phyloP scores from a whole-genome alignment of 2,329 filamentous ascomycete species.

The Aspergillus floridensis region DNA sequence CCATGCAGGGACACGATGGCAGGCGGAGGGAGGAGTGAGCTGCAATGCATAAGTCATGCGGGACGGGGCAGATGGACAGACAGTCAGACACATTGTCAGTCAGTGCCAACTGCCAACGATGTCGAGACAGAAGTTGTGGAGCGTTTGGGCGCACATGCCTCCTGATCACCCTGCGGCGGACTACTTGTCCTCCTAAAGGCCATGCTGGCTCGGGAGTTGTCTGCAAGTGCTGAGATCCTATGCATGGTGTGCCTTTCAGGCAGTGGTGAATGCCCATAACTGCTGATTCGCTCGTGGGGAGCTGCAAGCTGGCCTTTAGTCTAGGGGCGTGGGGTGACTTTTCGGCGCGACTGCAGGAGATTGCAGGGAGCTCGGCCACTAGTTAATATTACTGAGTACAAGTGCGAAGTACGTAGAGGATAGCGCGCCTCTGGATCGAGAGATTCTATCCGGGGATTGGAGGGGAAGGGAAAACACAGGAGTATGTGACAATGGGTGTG shows the following conservation, averaged over 20 bases:
- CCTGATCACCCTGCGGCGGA: background rate
- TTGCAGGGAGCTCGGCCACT: constrained; percentile 8
- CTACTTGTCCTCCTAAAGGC: background rate
- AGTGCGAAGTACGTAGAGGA: background rate
- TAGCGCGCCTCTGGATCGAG: background rate
- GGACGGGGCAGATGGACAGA: background rate
- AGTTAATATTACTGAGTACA: background rate
- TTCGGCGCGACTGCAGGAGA: constrained; percentile 10
- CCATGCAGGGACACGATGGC: background rate
- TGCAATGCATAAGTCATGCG: background rate
- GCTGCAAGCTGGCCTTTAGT: constrained; percentile 14
- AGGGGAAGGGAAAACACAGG: background rate
- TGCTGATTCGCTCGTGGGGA: constrained; percentile 6
- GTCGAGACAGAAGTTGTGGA: background rate
- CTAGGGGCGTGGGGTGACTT: constrained; percentile 7
- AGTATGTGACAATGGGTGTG: background rate
- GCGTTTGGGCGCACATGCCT: background rate
- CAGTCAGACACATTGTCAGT: background rate
- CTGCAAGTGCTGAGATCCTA: background rate
- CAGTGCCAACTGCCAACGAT: background rate
- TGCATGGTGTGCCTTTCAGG: background rate
- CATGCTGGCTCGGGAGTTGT: background rate
- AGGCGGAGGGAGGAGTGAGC: no score
- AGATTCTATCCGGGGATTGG: background rate
- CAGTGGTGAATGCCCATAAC: background rate